Conservation (phyloP, 768 basidiomycete species). For the Leccinum ochraceum region DNA sequence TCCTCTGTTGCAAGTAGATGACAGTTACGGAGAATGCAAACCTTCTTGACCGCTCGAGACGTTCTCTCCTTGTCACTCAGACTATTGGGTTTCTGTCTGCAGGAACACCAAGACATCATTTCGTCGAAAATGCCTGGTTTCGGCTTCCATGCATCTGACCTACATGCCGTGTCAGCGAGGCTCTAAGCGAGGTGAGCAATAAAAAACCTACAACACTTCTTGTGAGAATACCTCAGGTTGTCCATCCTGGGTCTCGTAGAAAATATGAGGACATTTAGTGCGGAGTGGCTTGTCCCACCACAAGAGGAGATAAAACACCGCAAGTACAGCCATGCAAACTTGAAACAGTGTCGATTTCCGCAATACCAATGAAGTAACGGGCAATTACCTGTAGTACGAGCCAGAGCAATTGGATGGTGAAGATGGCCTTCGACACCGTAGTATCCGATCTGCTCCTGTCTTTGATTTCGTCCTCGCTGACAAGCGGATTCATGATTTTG, state of each 20-base stretch:
- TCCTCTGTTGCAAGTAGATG: not conserved
- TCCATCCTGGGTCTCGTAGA: not conserved
- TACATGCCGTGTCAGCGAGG: not conserved
- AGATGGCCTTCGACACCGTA: not conserved
- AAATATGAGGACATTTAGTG: not conserved
- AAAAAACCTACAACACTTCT: not conserved
- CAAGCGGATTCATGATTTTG: not conserved
- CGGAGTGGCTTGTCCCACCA: slow-evolving; percentile 4
- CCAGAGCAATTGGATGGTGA: not conserved
- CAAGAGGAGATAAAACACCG: not conserved
- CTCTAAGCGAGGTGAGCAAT: not conserved
- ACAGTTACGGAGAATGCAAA: not conserved
- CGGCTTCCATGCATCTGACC: not conserved
- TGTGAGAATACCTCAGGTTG: not conserved
- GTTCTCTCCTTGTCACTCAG: not conserved
- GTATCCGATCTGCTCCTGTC: not conserved
- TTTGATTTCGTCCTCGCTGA: too few relatives aligned
- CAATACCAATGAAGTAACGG: not conserved
- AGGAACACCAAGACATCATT: not conserved
- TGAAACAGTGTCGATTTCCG: not conserved
- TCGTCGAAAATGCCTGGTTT: not conserved
- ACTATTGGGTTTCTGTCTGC: not conserved
- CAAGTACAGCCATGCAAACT: not conserved
- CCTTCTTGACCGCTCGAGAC: not conserved
- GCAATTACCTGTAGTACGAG: not conserved